These are phyloP conservation scores for Capsicum chinense DNA, from an alignment of 257 asterid species.

Conservation along the genomic window DNA sequence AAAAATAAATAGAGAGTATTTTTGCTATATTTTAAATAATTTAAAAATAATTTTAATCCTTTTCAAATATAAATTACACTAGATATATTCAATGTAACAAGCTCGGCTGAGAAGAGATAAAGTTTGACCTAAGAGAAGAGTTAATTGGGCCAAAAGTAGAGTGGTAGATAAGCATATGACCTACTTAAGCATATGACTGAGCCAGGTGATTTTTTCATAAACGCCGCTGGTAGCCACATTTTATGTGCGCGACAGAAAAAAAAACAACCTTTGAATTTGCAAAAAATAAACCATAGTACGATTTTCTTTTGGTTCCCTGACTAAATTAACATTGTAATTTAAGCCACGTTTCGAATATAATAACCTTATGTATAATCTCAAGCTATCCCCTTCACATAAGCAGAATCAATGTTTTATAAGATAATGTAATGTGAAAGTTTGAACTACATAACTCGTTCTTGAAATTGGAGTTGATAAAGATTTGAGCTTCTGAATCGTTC, in stretches of 20 bases:
- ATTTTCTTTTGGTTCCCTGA: background rate
- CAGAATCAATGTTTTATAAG: background rate
- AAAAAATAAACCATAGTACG: background rate
- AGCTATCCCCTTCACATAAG: background rate
- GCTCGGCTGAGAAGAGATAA: background rate
- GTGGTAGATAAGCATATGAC: background rate
- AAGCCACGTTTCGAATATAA: background rate
- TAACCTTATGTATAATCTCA: background rate
- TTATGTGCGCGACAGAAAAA: background rate
- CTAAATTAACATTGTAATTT: background rate
- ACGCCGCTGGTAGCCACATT: background rate
- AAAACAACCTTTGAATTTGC: background rate
- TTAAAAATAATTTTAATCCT: too few relatives aligned
- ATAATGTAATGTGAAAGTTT: background rate
- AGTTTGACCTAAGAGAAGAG: background rate
- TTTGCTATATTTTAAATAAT: too few relatives aligned
- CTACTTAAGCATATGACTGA: background rate
- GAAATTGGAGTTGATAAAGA: too few relatives aligned
- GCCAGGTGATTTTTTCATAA: background rate
- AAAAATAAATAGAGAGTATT: too few relatives aligned
- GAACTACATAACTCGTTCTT: too few relatives aligned
- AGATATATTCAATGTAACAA: too few relatives aligned
- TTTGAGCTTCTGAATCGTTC: too few relatives aligned
- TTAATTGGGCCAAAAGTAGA: background rate
- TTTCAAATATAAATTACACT: too few relatives aligned